Evolutionary conservation across 2,329 filamentous ascomycete genomes (phyloP), one percentile per base, ranked within the genome.

Genomic region (Stagonosporopsis cucurbitacearum): DNA sequence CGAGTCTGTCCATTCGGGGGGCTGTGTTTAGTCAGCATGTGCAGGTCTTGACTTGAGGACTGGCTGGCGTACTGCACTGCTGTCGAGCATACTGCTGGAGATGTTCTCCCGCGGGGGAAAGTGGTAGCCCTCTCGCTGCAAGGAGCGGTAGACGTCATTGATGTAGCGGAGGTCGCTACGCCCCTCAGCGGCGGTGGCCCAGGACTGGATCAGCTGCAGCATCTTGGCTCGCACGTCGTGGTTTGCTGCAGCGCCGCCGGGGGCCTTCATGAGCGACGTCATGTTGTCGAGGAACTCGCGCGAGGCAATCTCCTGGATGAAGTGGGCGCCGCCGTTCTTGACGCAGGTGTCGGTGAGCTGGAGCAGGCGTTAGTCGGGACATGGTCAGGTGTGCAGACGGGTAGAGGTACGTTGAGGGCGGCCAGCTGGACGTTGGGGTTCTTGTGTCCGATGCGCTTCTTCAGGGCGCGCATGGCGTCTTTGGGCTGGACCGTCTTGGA

Each of bases 281-380:
- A 99, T 80, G 73, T 97, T 97, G 78, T 99, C 95, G 90, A 99
- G 96, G 72, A 98, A 99, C 79, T 99, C 95, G 62, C 93, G 87
- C 17, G 94, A 97, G 36, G 95, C 94, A 66, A 99, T 95, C 79
- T 99, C 95, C 64, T 88, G 84, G 45, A 99, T 87, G 77, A 99
- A 99, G 78, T 99, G 95, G 35, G 89, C 86, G 66, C 95, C 95
- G 57, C 95, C 95, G 81, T 99, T 99, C 81, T 99, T 99, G 59
- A 98, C 92, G 74, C 95, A 99, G 0, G 95, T 98, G 79, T 99
- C 95, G 63, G 93, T 96, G 69, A 99, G 88, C 92, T 88, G 66
- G 32, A 58, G 2, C 11, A 9, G 13, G 13, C 11, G 49, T 69
- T 50, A 67, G 67, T 48, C 26, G 22, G 36, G n/a, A 23, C 17